Base-by-base conservation (phyloP, 805 yeast species). In the Ogataea saltuana region DNA sequence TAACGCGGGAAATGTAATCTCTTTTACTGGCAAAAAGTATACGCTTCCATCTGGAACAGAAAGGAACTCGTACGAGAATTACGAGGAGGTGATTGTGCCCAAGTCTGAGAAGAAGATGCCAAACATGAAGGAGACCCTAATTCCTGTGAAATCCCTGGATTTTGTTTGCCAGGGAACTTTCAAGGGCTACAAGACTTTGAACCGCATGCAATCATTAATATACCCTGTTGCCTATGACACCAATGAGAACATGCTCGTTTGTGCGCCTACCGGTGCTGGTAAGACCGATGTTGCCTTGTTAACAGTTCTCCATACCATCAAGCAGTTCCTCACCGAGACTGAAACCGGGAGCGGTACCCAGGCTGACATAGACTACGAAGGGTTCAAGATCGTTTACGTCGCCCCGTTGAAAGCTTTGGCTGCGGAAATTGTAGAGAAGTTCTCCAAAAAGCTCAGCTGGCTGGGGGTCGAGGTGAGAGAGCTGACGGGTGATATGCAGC, bases 241-340 rank as follows among this genome's bases (percentile, higher is more conserved):
- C 4, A 89, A 87, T 62, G 97, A 91, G 56, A 91, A 91, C 58
- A 87, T 93, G 96, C 69, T 90, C 39, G 88, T 90, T 4, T 90
- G 97, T 78, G 97, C 97, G 0, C 97, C 97, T 1, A 90, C 97
- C 0, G 97, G 97, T 74, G 96, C 97, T 5, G 97, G 97, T 76
- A 90, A 90, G 60, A 90, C 97, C 0, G 97, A 90, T 63, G 91
- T 90, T 20, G 97, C 97, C 0, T 65, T 90, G 45, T 68, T 90
- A 28, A 72, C 97, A 0, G 81, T 90, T 49, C 68, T 90, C 40
- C 91, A 85, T 56, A 78, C 93, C 0, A 82, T 91, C 11, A 78
- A 81, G 26, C 95, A 87, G 58, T 83, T 75, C 60, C 74, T 81
- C 0, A 74, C 78, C 0, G 79, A 78, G 42, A 66, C 74, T 1